These are phyloP conservation scores for Populus deltoides DNA, from an alignment of 345 rosid species.

Conservation along the genomic window DNA sequence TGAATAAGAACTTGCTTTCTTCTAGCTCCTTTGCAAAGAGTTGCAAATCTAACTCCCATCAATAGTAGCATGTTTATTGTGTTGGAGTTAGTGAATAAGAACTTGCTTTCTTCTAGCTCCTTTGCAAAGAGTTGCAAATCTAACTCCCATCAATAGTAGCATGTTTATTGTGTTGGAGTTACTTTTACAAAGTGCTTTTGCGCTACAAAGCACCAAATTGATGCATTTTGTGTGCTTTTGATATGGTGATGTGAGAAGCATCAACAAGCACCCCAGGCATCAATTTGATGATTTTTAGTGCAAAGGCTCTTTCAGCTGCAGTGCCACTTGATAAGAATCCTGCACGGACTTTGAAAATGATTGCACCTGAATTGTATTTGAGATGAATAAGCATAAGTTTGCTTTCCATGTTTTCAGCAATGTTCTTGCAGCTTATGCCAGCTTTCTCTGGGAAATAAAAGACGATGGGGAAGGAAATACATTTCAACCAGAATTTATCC, in stretches of 20 bases:
- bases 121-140: background rate
- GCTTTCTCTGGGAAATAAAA: slow-evolving; percentile 62
- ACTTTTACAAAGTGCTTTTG: background rate
- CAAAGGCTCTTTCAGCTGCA: background rate
- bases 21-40: background rate
- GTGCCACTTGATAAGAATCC: background rate
- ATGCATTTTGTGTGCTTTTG: background rate
- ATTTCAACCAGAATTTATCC: slow-evolving; percentile 14
- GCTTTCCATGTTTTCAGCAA: slow-evolving; percentile 31
- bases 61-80: background rate
- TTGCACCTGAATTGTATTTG: background rate
- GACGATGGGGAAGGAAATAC: slow-evolving; percentile 25
- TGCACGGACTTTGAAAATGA: background rate
- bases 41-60: background rate
- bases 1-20: slow-evolving; percentile 4
- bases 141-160: background rate
- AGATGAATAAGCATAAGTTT: background rate
- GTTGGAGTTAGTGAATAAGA: no score
- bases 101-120: background rate
- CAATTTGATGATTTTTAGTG: background rate
- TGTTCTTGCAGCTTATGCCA: slow-evolving; percentile 70
- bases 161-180: background rate
- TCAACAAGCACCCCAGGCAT: background rate
- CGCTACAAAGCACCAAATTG: background rate
- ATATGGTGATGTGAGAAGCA: background rate